Evolutionary conservation across 2,329 filamentous ascomycete genomes (phyloP).

Genomic region (Neofusicoccum sp.): DNA sequence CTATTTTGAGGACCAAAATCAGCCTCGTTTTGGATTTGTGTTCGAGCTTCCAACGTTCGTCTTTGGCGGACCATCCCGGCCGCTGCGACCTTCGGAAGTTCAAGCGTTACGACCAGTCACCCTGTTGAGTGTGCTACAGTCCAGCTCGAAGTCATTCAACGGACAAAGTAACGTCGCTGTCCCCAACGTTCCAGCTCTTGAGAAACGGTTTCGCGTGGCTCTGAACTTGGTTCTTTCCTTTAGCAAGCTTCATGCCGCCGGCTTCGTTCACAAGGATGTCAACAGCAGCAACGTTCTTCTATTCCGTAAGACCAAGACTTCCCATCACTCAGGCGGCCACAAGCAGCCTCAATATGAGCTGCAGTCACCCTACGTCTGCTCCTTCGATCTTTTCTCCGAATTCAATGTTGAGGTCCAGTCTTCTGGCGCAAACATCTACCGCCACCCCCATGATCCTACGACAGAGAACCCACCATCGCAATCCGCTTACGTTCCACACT

Average conservation of each 20-base stretch:
- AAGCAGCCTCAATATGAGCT: conserved; percentile 47
- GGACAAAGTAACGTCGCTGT: conserved; percentile 40
- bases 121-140: conserved; percentile 48
- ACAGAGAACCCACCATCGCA: conserved; percentile 39
- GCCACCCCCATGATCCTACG: conserved; percentile 60
- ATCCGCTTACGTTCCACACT: conserved; percentile 46
- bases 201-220: conserved; percentile 74
- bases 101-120: conserved; percentile 41
- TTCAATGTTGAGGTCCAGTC: conserved; percentile 45
- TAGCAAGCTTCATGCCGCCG: conserved; percentile 68
- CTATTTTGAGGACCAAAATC: conserved; percentile 73
- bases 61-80: conserved; percentile 52
- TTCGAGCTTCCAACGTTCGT: conserved; percentile 66
- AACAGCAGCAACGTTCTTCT: conserved; percentile 67
- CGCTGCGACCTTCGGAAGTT: conserved; percentile 40
- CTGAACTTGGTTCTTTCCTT: conserved; percentile 70
- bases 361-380: conserved; percentile 66
- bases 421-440: conserved; percentile 51
- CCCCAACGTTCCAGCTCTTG: conserved; percentile 59
- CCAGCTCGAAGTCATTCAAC: conserved; percentile 44
- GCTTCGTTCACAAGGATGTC: conserved; percentile 70
- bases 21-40: conserved; percentile 67
- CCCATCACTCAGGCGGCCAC: conserved; percentile 41
- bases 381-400: conserved; percentile 71
- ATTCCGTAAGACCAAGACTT: conserved; percentile 46